Evolutionary conservation across 2,329 filamentous ascomycete species (phyloP).

Genomic region (Ceratocystis destructans): DNA sequence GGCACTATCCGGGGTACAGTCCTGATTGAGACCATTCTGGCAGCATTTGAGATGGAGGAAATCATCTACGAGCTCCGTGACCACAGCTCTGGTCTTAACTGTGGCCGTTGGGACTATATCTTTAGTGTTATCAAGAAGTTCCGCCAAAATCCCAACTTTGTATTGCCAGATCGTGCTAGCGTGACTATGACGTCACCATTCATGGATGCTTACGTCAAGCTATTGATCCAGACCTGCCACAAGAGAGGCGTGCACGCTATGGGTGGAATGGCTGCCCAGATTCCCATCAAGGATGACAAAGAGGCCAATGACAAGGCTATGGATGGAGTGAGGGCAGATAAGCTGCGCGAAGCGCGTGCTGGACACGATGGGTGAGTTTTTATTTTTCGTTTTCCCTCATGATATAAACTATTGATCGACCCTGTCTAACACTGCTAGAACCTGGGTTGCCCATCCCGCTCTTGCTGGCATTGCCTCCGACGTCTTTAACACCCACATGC

Average conservation of each 20-base stretch:
- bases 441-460: slow-evolving; percentile 94
- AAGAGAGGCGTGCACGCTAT: slow-evolving; percentile 94
- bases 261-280: slow-evolving; percentile 97
- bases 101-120: slow-evolving; percentile 98
- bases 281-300: slow-evolving; percentile 92
- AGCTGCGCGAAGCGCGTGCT: slow-evolving; percentile 86
- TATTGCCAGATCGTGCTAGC: slow-evolving; percentile 76
- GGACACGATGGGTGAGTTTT: slow-evolving; percentile 60
- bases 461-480: slow-evolving; percentile 78
- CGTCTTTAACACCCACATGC: slow-evolving; percentile 97
- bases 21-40: slow-evolving; percentile 92
- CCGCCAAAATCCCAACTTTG: slow-evolving; percentile 83
- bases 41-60: slow-evolving; percentile 99
- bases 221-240: slow-evolving; percentile 97
- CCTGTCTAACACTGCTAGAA: slow-evolving; percentile 29
- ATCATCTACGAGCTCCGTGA: slow-evolving; percentile 99
- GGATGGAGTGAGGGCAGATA: slow-evolving; percentile 84
- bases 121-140: slow-evolving; percentile 99
- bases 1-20: slow-evolving; percentile 93
- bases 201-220: slow-evolving; percentile 94
- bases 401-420: not conserved
- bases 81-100: slow-evolving; percentile 93
- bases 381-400: slow-evolving; percentile 2
- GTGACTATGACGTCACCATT: slow-evolving; percentile 98
- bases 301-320: slow-evolving; percentile 87